Conservation (phyloP, 176 grass and related monocot species). For the Lolium rigidum region DNA sequence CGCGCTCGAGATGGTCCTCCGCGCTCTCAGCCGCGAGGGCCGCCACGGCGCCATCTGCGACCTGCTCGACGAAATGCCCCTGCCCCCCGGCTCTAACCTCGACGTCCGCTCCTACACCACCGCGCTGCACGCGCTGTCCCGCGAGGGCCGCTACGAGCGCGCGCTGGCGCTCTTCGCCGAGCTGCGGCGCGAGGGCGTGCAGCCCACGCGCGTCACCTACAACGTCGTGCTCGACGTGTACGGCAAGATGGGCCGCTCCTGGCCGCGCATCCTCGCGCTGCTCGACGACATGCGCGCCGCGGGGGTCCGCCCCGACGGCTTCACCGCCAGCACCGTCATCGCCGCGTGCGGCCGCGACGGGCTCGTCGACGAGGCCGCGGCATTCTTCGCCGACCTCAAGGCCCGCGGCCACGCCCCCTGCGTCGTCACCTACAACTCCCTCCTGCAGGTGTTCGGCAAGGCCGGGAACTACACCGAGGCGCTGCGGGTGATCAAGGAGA, state of each 20-base stretch:
- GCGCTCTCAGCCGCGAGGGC: slow-evolving; percentile 48
- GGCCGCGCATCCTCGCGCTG: slow-evolving; percentile 62
- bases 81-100: slow-evolving; percentile 43
- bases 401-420: slow-evolving; percentile 58
- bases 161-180: slow-evolving; percentile 66
- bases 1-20: slow-evolving; percentile 71
- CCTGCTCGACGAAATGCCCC: slow-evolving; percentile 76
- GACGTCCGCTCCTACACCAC: slow-evolving; percentile 88
- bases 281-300: slow-evolving; percentile 66
- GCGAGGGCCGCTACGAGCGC: slow-evolving; percentile 55
- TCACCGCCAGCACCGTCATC: slow-evolving; percentile 89
- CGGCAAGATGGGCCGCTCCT: slow-evolving; percentile 78
- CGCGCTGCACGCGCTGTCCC: slow-evolving; percentile 72
- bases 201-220: slow-evolving; percentile 85
- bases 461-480: slow-evolving; percentile 62
- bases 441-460: slow-evolving; percentile 88
- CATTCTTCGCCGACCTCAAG: slow-evolving; percentile 75
- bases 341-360: slow-evolving; percentile 70
- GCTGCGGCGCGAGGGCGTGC: slow-evolving; percentile 58
- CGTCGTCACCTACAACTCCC: slow-evolving; percentile 78
- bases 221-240: slow-evolving; percentile 95
- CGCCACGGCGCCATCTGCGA: slow-evolving; percentile 53
- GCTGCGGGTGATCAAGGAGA: slow-evolving; percentile 68
- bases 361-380: slow-evolving; percentile 60
- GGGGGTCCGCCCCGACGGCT: slow-evolving; percentile 60